phyloP scores from a whole-genome alignment of 257 asterid genomes.

The Schizonepeta tenuifolia region DNA sequence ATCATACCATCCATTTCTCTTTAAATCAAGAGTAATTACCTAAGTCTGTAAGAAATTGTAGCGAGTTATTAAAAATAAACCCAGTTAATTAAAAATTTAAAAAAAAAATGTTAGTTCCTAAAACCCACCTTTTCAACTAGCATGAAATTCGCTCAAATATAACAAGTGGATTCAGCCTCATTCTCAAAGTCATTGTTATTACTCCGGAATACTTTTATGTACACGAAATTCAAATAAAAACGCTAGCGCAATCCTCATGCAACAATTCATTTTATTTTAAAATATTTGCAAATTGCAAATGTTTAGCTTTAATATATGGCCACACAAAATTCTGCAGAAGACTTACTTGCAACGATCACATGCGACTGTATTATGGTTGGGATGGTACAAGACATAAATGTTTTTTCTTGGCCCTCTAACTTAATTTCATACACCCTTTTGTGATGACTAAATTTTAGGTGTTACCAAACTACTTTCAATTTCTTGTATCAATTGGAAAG shows the following conservation, averaged over 20 bases:
- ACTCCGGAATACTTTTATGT: background rate
- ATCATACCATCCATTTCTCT: background rate
- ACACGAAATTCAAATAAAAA: slow-evolving; percentile 15
- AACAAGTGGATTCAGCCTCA: background rate
- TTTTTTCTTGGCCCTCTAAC: slow-evolving; percentile 15
- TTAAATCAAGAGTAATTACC: background rate
- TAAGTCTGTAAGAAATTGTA: no score
- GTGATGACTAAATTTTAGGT: slow-evolving; percentile 33
- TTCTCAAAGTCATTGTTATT: background rate
- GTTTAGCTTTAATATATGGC: background rate
- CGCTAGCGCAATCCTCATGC: background rate
- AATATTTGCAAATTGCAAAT: background rate
- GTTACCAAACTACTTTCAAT: slow-evolving; percentile 32
- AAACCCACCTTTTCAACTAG: background rate
- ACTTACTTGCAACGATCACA: slow-evolving; percentile 23
- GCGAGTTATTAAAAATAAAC: no score
- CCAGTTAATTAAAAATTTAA: no score
- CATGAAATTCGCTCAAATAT: background rate
- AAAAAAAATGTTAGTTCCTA: background rate
- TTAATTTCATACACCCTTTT: background rate
- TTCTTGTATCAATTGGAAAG: slow-evolving; percentile 23
- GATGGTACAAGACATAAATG: slow-evolving; percentile 36
- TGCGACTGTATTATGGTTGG: slow-evolving; percentile 32
- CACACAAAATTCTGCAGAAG: slow-evolving; percentile 16
- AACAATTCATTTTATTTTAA: background rate